Conservation (phyloP, 2,329 filamentous ascomycete genomes). For the Fusarium algeriense region DNA sequence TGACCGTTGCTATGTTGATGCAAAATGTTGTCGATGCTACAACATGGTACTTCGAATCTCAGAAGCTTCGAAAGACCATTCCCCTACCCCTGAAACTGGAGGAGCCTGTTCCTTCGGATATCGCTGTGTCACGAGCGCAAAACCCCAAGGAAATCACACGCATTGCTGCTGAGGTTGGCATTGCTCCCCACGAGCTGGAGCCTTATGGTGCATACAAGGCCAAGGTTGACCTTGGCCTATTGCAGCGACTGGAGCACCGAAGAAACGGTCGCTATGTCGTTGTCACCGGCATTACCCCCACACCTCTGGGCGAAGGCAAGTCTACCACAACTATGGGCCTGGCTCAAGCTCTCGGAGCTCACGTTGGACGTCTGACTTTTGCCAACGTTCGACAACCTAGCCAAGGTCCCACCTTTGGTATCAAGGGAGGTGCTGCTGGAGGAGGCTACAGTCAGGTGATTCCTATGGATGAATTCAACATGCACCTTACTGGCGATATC, state of each 20-base stretch:
- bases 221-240: constrained; percentile 86
- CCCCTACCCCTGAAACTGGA: constrained; percentile 86
- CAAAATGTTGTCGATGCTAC: constrained; percentile 95
- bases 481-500: constrained; percentile 97
- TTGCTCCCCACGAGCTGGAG: constrained; percentile 89
- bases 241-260: constrained; percentile 88
- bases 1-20: constrained; percentile 98
- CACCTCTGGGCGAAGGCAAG: constrained; percentile 96
- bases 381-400: constrained; percentile 98
- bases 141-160: constrained; percentile 91
- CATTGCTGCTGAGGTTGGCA: constrained; percentile 87
- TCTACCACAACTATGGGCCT: constrained; percentile 98
- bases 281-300: constrained; percentile 95
- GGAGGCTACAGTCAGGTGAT: constrained; percentile 99
- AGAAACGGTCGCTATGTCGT: constrained; percentile 91
- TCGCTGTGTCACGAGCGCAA: constrained; percentile 89
- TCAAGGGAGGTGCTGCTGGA: constrained; percentile 97
- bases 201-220: constrained; percentile 96
- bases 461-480: constrained; percentile 99
- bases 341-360: constrained; percentile 90
- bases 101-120: constrained; percentile 92
- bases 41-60: constrained; percentile 81
- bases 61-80: constrained; percentile 82
- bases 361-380: constrained; percentile 88
- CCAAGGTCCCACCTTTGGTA: constrained; percentile 97